Percentiles rank a stretch among this genome's conserved stretches.
phyloP scores from a whole-genome alignment of 1,139 yeast species.

The Kluyveromyces sp. region DNA sequence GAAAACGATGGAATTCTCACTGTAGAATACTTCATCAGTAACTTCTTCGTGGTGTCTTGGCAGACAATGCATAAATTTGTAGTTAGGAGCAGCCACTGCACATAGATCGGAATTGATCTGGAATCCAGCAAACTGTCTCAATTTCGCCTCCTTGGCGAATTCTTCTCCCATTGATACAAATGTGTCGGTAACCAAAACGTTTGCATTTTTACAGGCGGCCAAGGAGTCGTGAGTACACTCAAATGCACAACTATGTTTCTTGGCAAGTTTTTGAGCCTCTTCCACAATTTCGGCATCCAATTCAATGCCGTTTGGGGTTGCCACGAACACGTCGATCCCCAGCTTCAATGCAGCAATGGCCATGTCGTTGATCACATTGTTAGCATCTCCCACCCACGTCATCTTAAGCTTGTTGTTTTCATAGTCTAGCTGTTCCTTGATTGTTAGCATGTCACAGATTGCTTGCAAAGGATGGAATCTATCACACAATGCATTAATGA shows the following conservation, averaged over 20 bases:
- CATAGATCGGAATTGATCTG: conserved; percentile 71
- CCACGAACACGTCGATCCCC: conserved; percentile 78
- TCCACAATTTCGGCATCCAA: conserved; percentile 52
- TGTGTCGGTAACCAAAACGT: conserved; percentile 91
- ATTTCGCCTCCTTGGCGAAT: conserved; percentile 58
- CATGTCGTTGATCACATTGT: conserved; percentile 89
- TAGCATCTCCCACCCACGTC: conserved; percentile 96
- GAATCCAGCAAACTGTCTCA: conserved; percentile 78
- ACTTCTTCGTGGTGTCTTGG: conserved; percentile 96
- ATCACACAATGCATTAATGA: conserved; percentile 90
- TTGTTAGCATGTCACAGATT: conserved; percentile 80
- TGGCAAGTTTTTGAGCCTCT: conserved; percentile 49
- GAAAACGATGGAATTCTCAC: conserved; percentile 78
- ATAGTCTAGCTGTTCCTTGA: conserved; percentile 64
- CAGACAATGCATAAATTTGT: conserved; percentile 95
- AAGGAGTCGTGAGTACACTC: conserved; percentile 67
- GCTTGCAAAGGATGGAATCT: conserved; percentile 93
- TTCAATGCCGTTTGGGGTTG: conserved; percentile 70
- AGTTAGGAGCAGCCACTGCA: conserved; percentile 49
- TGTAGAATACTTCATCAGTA: conserved; percentile 83
- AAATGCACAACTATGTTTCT: conserved; percentile 47
- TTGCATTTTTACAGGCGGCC: conserved; percentile 63
- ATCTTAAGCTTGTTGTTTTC: conserved; percentile 49
- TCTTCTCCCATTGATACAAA: conserved; percentile 99
- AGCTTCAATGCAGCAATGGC: conserved; percentile 82